Percentiles rank a stretch among this genome's conserved stretches.
These are phyloP conservation scores for Saturnispora ahearnii DNA, from an alignment of 805 yeast genomes.

Conservation along the genomic window DNA sequence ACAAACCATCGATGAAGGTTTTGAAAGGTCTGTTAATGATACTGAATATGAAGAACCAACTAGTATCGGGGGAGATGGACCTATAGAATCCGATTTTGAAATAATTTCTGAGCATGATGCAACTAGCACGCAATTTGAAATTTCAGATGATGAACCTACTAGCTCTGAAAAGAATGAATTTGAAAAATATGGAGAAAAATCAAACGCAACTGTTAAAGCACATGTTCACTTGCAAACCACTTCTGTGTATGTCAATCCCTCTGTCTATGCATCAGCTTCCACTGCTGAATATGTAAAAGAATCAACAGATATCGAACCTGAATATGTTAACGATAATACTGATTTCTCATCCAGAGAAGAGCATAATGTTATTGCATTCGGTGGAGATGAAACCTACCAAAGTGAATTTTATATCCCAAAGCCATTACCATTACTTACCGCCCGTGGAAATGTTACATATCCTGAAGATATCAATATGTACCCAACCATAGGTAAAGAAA, in stretches of 20 bases:
- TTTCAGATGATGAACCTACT: background rate
- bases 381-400: slow-evolving; percentile 21
- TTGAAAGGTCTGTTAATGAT: background rate
- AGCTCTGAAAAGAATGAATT: background rate
- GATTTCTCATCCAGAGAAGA: background rate
- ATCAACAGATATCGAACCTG: background rate
- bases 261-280: background rate
- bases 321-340: background rate
- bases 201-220: background rate
- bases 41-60: background rate
- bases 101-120: background rate
- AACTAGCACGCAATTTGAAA: background rate
- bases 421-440: slow-evolving; percentile 18
- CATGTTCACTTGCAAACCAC: background rate
- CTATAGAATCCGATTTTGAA: background rate
- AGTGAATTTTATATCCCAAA: slow-evolving; percentile 19
- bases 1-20: background rate
- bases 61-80: background rate
- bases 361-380: slow-evolving; percentile 10
- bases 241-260: background rate
- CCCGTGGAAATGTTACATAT: slow-evolving; percentile 17
- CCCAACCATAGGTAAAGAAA: slow-evolving; percentile 17
- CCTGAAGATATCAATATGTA: slow-evolving; percentile 13
- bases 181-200: background rate
- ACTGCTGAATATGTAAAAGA: background rate